Base-by-base conservation (phyloP, 208 protist species). In the Vickermania ingenoplastis region DNA sequence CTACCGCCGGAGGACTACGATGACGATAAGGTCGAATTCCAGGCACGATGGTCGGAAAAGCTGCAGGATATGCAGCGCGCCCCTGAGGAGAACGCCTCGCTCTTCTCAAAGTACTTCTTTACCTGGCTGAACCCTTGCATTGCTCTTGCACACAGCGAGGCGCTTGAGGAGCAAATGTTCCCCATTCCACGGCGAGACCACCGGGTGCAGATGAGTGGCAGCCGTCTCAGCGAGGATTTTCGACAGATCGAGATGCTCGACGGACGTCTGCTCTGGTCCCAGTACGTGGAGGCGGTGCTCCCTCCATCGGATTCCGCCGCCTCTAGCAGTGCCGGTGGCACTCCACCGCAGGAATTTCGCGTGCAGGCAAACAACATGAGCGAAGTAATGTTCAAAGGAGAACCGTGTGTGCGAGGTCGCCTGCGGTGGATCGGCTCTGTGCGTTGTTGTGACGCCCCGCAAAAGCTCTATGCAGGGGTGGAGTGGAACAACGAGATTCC, bases 371-470 rank as follows among this genome's bases (percentile, higher is more conserved):
- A 54, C 22, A 21, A 54, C 7, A 26, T 28, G 28, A 59, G 27
- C 54, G 63, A 65, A 21, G 58, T 65, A 0, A 31, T 26, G 3
- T 65, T 48, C 25, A 17, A 36, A 28, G 54, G 61, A 3, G 61
- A 66, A 1, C 55, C 54, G 28, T 5, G 22, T 3, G 49, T 51
- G 1, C 36, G 45, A 2, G 63, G 63, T 1, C 21, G 28, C 25
- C 60, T 80, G 51, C 63, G 61, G 4, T 80, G 74, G 74, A 60
- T 80, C 3, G 74, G 74, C 4, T 79, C 78, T 58, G 50, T 50
- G 14, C 63, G 56, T 41, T 51, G 55, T 36, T 27, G 41, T 36
- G 41, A 53, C 14, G 49, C n/a, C 1, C 49, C 59, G n/a, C 25
- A 31, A 29, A 30, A 69, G 50, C 54, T 75, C 26, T 69, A 55